Evolutionary conservation across 2,329 filamentous ascomycete species (phyloP).

Genomic region (Trichoderma simmonsii): DNA sequence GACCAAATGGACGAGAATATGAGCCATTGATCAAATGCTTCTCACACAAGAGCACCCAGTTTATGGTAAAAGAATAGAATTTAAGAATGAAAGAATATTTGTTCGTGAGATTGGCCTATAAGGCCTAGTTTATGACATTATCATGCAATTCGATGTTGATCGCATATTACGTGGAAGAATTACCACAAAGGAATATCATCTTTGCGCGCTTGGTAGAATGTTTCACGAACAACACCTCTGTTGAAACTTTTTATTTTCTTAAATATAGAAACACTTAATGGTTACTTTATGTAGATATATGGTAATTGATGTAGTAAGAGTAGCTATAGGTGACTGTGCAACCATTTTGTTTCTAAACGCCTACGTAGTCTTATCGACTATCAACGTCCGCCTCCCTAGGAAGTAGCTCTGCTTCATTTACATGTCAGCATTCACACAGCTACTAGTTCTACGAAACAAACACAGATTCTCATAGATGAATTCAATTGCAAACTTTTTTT

Average conservation of each 20-base stretch:
- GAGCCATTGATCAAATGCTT: not conserved
- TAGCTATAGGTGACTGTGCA: not conserved
- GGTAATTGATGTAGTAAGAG: not conserved
- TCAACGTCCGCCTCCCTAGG: not conserved
- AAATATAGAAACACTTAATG: not conserved
- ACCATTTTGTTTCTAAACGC: not conserved
- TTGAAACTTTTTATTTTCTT: not conserved
- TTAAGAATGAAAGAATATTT: not conserved
- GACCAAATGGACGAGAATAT: not conserved
- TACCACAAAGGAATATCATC: not conserved
- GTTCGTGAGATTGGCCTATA: not conserved
- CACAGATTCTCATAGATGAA: not conserved
- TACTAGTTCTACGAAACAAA: not conserved
- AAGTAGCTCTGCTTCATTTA: not conserved
- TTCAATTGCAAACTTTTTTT: not conserved
- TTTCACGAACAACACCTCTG: not conserved
- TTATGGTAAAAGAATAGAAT: not conserved
- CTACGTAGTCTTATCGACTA: not conserved
- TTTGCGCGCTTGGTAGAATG: not conserved
- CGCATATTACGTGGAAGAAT: not conserved
- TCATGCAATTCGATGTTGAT: not conserved
- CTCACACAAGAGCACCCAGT: not conserved
- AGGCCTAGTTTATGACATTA: not conserved
- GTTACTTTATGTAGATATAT: not conserved
- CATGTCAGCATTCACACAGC: not conserved